Evolutionary conservation across 177 flowering plant genomes (phyloP).

Genomic region (Vitis hybrid): DNA sequence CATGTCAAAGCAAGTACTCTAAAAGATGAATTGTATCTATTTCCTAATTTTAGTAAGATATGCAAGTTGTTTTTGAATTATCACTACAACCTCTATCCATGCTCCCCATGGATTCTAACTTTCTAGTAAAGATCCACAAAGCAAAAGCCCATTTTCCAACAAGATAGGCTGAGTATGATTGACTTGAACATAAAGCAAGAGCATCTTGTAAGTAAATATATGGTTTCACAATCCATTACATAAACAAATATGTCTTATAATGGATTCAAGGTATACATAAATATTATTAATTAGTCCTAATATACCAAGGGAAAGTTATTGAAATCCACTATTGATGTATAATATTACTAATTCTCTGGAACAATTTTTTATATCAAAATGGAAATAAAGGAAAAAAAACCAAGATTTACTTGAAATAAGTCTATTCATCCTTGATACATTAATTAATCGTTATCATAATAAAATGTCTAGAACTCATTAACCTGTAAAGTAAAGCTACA

Average conservation of each 20-base stretch:
- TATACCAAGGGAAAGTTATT: constrained; percentile 94
- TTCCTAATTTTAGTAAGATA: not conserved
- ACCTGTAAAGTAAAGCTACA: too few relatives aligned
- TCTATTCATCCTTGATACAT: too few relatives aligned
- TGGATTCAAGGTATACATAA: constrained; percentile 37
- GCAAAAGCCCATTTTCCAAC: constrained; percentile 68
- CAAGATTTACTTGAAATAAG: too few relatives aligned
- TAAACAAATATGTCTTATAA: not conserved
- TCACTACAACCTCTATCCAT: constrained; percentile 75
- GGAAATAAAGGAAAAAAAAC: too few relatives aligned
- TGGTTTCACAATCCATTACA: not conserved
- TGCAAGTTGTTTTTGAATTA: not conserved
- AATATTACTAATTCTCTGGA: too few relatives aligned
- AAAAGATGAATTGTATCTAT: not conserved
- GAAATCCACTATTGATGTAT: too few relatives aligned
- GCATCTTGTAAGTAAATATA: not conserved
- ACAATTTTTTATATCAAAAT: too few relatives aligned
- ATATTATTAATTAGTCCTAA: constrained; percentile 83
- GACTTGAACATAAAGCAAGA: not conserved
- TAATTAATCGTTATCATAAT: too few relatives aligned
- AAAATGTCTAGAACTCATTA: too few relatives aligned
- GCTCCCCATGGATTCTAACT: constrained; percentile 99
- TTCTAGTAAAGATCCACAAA: constrained; percentile 93
- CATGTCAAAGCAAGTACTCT: not conserved
- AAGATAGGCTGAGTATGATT: constrained; percentile 63